Evolutionary conservation across 371 early-diverging fungal genomes (phyloP).

Genomic region (Umbelopsis sp.): DNA sequence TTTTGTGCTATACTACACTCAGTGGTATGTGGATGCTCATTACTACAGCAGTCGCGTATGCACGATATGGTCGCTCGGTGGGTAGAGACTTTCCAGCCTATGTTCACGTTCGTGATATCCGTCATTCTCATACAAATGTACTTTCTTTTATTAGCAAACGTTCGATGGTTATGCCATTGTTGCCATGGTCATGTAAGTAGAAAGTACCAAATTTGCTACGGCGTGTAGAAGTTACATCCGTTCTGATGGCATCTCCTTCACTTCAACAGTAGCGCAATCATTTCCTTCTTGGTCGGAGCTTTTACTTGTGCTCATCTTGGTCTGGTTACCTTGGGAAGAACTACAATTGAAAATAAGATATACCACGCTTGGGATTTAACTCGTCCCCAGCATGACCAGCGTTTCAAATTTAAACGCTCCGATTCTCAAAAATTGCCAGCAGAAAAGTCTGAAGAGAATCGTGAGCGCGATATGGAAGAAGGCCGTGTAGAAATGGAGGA

Average conservation of each 20-base stretch:
- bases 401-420: slow-evolving; percentile 26
- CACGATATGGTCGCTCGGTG: slow-evolving; percentile 29
- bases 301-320: slow-evolving; percentile 51
- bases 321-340: slow-evolving; percentile 47
- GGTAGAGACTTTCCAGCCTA: slow-evolving; percentile 10
- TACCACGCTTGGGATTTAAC: slow-evolving; percentile 27
- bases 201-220: neutral
- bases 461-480: slow-evolving; percentile 30
- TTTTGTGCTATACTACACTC: slow-evolving; percentile 48
- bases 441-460: slow-evolving; percentile 33
- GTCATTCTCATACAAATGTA: neutral
- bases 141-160: slow-evolving; percentile 20
- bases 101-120: neutral
- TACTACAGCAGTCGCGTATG: slow-evolving; percentile 38
- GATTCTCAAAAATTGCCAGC: slow-evolving; percentile 25
- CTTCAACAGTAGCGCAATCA: slow-evolving; percentile 27
- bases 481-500: slow-evolving; percentile 16
- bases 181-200: slow-evolving; percentile 35
- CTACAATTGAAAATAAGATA: slow-evolving; percentile 56
- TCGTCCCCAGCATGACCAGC: slow-evolving; percentile 31
- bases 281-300: slow-evolving; percentile 38
- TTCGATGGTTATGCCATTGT: slow-evolving; percentile 34
- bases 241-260: neutral
- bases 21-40: slow-evolving; percentile 35
- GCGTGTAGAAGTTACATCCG: neutral